phyloP scores from a whole-genome alignment of 148 eudicot genomes.

The Camellia lanceoleosa region DNA sequence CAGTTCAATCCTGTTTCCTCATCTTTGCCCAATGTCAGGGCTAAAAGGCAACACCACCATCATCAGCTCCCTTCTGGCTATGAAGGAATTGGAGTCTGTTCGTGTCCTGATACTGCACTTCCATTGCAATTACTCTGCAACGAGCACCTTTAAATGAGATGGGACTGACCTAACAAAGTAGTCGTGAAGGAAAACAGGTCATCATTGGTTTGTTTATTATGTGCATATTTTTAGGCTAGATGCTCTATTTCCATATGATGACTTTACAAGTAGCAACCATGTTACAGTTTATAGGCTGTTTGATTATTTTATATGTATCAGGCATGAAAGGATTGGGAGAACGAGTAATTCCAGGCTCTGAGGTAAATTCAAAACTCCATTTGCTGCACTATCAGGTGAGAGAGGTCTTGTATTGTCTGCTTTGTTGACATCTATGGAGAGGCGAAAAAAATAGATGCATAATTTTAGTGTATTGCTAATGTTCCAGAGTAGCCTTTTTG shows the following conservation, averaged over 20 bases:
- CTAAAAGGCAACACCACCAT: constrained; percentile 28
- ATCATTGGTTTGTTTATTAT: not conserved
- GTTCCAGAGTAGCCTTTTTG: not conserved
- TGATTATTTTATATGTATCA: not conserved
- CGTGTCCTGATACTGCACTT: constrained; percentile 26
- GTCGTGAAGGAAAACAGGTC: not conserved
- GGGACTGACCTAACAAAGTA: not conserved
- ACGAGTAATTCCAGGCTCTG: not conserved
- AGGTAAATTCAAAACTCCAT: not conserved
- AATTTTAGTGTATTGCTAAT: not conserved
- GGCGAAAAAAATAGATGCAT: not conserved
- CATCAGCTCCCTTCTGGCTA: constrained; percentile 25
- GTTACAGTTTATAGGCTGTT: not conserved
- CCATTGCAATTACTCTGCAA: constrained; percentile 50
- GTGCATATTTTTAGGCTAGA: not conserved
- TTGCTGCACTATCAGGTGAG: not conserved
- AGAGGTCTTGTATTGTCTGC: not conserved
- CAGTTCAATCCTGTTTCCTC: constrained; percentile 21
- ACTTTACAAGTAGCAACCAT: not conserved
- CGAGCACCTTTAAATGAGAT: constrained; percentile 17
- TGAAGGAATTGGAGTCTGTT: constrained; percentile 30
- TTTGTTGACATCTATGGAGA: not conserved
- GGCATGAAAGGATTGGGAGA: not conserved
- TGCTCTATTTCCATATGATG: not conserved
- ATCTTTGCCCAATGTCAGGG: constrained; percentile 22